phyloP scores from a whole-genome alignment of 2,329 filamentous ascomycete genomes.

The Fusarium chlamydosporum region DNA sequence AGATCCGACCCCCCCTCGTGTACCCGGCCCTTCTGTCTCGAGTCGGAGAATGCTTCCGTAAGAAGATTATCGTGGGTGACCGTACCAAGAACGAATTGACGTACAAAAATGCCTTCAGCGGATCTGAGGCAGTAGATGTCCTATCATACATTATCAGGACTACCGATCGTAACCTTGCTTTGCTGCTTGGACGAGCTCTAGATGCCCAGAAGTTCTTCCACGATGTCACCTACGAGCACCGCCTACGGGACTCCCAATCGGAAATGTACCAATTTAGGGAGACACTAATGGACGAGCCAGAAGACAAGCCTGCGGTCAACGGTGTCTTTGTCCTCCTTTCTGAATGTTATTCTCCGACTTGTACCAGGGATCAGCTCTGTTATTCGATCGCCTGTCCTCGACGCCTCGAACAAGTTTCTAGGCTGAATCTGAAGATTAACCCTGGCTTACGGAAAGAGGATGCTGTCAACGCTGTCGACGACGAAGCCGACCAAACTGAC shows the following conservation, averaged over 20 bases:
- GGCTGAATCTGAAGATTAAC: constrained; percentile 92
- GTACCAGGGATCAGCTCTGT: constrained; percentile 93
- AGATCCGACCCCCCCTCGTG: constrained; percentile 83
- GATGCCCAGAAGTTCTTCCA: constrained; percentile 99
- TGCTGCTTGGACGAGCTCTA: constrained; percentile 89
- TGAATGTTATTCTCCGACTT: constrained; percentile 98
- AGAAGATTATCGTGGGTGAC: constrained; percentile 87
- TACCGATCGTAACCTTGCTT: constrained; percentile 91
- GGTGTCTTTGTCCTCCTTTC: constrained; percentile 96
- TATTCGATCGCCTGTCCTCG: constrained; percentile 98
- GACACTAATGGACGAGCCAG: constrained; percentile 86
- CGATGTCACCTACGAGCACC: constrained; percentile 97
- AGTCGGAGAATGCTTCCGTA: constrained; percentile 91
- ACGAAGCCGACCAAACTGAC: constrained; percentile 85
- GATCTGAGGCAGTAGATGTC: constrained; percentile 94
- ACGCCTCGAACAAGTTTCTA: constrained; percentile 92
- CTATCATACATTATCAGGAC: constrained; percentile 98
- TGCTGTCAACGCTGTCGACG: constrained; percentile 75
- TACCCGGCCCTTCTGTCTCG: constrained; percentile 95
- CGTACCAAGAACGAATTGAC: constrained; percentile 96
- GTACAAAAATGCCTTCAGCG: constrained; percentile 97
- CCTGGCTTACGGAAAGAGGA: constrained; percentile 82
- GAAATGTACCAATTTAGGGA: constrained; percentile 98
- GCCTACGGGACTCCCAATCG: constrained; percentile 90
- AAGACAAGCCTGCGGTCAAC: constrained; percentile 81